Conservation (phyloP, 2,329 filamentous ascomycete genomes). For the Calonectria honghensis region DNA sequence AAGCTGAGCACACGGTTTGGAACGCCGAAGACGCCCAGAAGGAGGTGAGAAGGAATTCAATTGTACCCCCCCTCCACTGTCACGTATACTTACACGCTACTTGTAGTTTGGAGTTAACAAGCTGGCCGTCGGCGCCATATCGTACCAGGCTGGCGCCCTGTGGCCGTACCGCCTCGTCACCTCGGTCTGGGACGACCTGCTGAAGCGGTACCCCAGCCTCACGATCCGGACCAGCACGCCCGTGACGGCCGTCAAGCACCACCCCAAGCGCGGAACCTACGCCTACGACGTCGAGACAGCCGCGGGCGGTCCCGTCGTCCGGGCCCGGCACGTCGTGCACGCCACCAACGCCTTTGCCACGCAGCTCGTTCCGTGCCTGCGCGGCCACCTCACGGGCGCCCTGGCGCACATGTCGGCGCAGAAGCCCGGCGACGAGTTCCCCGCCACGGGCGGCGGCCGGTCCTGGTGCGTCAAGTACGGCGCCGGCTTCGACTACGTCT, state of each 20-base stretch:
- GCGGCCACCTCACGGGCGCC: conserved; percentile 65
- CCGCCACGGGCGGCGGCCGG: conserved; percentile 56
- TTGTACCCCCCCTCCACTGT: no score
- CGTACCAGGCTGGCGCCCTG: conserved; percentile 68
- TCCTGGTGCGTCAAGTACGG: conserved; percentile 72
- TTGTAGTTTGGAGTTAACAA: conserved; percentile 60
- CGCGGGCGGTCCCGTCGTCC: conserved; percentile 62
- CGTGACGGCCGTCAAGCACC: conserved; percentile 55
- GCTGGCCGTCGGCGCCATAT: conserved; percentile 64
- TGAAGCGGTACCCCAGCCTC: conserved; percentile 59
- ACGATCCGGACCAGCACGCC: conserved; percentile 63
- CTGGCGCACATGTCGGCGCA: conserved; percentile 72
- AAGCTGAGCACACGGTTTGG: conserved; percentile 61
- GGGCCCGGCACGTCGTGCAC: conserved; percentile 71
- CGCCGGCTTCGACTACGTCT: conserved; percentile 71
- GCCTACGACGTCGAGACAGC: conserved; percentile 67
- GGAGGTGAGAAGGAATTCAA: conserved; percentile 50
- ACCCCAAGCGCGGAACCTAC: conserved; percentile 38
- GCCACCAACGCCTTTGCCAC: conserved; percentile 74
- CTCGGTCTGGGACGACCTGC: conserved; percentile 65
- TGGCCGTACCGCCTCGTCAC: conserved; percentile 72
- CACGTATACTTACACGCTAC: background rate
- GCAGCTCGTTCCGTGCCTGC: conserved; percentile 70
- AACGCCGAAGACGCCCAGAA: conserved; percentile 58
- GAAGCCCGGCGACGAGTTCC: conserved; percentile 61